phyloP scores from a whole-genome alignment of 805 yeast species.

The Saturnispora dispora region DNA sequence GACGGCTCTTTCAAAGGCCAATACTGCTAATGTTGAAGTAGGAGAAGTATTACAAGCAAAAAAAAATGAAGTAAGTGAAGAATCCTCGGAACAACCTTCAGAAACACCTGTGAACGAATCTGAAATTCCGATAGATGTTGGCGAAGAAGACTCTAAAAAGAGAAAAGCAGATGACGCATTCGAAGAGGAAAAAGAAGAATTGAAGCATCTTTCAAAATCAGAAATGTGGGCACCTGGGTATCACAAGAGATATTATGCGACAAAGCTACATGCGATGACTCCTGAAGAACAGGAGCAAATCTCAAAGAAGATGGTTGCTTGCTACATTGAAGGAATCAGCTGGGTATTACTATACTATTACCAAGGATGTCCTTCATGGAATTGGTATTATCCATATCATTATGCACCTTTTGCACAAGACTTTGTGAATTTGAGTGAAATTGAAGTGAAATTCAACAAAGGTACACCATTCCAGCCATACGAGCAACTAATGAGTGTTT shows the following conservation, averaged over 20 bases:
- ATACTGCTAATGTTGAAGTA: conserved; percentile 59
- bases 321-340: conserved; percentile 90
- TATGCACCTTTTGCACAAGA: conserved; percentile 97
- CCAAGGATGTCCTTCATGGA: conserved; percentile 98
- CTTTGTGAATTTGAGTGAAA: conserved; percentile 45
- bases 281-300: conserved; percentile 46
- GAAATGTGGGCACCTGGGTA: conserved; percentile 85
- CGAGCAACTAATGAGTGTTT: conserved; percentile 90
- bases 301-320: conserved; percentile 51
- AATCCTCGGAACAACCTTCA: conserved; percentile 17
- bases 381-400: conserved; percentile 94
- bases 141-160: conserved; percentile 14
- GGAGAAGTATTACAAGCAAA: conserved; percentile 50
- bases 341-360: conserved; percentile 93
- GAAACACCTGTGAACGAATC: conserved; percentile 16
- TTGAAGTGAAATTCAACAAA: conserved; percentile 46
- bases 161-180: conserved; percentile 17
- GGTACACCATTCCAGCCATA: conserved; percentile 84
- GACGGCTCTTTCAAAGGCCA: conserved; percentile 56
- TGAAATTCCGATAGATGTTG: conserved; percentile 23
- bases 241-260: conserved; percentile 65
- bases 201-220: conserved; percentile 10
- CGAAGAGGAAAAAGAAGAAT: conserved; percentile 10
- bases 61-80: conserved; percentile 12
- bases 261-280: conserved; percentile 55